These are phyloP conservation scores for Aphanomyces cochlioides DNA, from an alignment of 352 stramenopile species.

Conservation along the genomic window DNA sequence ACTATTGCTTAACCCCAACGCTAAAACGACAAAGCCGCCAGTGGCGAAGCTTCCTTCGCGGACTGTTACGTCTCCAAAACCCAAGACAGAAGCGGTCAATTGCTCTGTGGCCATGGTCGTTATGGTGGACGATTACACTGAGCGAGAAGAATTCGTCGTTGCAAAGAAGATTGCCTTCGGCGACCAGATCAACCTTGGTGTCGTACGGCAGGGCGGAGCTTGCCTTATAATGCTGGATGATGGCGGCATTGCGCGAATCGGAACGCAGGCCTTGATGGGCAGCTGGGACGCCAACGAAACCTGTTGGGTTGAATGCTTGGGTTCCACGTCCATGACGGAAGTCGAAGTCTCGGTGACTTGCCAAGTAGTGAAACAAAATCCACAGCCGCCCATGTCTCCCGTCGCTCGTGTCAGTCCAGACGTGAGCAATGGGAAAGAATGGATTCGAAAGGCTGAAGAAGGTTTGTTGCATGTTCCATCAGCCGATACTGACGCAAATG, in stretches of 20 bases:
- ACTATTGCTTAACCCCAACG: slow-evolving; percentile 37
- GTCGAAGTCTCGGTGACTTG: slow-evolving; percentile 78
- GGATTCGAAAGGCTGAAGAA: slow-evolving; percentile 73
- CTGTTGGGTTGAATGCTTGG: slow-evolving; percentile 73
- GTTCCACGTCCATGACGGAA: slow-evolving; percentile 59
- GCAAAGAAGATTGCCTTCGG: slow-evolving; percentile 67
- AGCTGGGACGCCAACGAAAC: slow-evolving; percentile 73
- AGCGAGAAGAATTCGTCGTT: slow-evolving; percentile 62
- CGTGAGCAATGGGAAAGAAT: slow-evolving; percentile 36
- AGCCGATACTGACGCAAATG: not conserved
- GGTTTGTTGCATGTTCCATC: not conserved
- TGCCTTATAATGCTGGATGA: slow-evolving; percentile 77
- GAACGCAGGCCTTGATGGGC: slow-evolving; percentile 78
- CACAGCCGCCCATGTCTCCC: not conserved
- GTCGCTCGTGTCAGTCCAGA: not conserved
- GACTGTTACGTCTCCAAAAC: not conserved
- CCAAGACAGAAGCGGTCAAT: not conserved
- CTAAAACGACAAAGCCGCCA: not conserved
- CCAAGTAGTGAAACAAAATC: slow-evolving; percentile 54
- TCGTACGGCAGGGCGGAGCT: slow-evolving; percentile 70
- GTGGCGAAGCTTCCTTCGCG: not conserved
- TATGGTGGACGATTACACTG: slow-evolving; percentile 36
- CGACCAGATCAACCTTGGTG: slow-evolving; percentile 61
- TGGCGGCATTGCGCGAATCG: slow-evolving; percentile 66
- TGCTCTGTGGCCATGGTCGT: not conserved